Conservation (phyloP, 371 early-diverging fungal species). For the Rhizopus stolonifer region DNA sequence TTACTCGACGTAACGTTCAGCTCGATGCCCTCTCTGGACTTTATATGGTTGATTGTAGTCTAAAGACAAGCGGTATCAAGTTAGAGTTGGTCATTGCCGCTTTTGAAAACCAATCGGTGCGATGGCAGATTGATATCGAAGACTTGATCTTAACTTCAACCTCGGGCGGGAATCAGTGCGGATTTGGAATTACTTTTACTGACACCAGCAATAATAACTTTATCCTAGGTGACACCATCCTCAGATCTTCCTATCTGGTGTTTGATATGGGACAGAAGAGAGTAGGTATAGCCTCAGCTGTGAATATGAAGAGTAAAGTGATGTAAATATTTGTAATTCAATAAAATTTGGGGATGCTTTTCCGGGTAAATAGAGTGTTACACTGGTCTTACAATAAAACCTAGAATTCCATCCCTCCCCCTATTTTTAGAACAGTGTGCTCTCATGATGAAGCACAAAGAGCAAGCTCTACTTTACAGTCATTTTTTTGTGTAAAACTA, state of each 20-base stretch:
- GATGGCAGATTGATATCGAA: neutral
- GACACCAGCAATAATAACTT: constrained; percentile 16
- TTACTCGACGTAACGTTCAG: neutral
- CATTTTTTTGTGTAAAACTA: no score
- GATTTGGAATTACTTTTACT: constrained; percentile 33
- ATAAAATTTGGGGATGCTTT: no score
- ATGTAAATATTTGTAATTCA: neutral
- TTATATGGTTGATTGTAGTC: constrained; percentile 11
- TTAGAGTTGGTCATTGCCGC: neutral
- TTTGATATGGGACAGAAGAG: constrained; percentile 31
- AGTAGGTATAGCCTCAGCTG: constrained; percentile 23
- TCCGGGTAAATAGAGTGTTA: neutral
- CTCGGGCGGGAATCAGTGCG: constrained; percentile 13
- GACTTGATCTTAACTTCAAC: constrained; percentile 6
- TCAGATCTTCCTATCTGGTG: constrained; percentile 36
- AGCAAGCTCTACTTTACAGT: no score
- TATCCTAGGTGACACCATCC: constrained; percentile 33
- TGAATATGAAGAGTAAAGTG: neutral
- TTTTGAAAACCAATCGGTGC: neutral
- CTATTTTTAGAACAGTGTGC: no score
- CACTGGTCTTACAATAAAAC: no score
- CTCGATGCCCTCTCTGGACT: neutral
- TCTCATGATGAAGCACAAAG: no score
- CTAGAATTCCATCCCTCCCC: no score
- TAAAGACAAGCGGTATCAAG: neutral